Conservation (phyloP, 2,329 filamentous ascomycete genomes). For the Penicillium sclerotiorum region DNA sequence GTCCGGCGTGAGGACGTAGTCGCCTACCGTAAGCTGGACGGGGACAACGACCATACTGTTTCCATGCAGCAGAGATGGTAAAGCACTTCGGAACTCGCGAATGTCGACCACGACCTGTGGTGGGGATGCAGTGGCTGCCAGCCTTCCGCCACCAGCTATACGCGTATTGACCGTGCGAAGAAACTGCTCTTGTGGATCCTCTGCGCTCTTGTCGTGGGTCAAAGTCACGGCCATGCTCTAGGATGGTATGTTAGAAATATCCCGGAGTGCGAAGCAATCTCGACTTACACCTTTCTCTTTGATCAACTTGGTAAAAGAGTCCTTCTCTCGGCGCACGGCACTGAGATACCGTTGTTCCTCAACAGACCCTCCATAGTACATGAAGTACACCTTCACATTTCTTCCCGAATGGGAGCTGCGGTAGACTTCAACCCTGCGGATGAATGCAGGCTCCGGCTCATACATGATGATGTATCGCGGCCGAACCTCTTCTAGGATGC, state of each 20-base stretch:
- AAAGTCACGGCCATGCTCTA: slow-evolving; percentile 84
- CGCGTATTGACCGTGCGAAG: slow-evolving; percentile 94
- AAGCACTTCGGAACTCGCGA: slow-evolving; percentile 89
- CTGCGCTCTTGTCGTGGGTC: slow-evolving; percentile 69
- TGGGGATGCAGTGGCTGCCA: slow-evolving; percentile 80
- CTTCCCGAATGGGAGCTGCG: slow-evolving; percentile 88
- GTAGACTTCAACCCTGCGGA: slow-evolving; percentile 92
- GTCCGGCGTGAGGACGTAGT: slow-evolving; percentile 88
- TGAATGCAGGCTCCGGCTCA: slow-evolving; percentile 92
- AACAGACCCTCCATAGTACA: slow-evolving; percentile 93
- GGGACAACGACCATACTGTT: slow-evolving; percentile 86
- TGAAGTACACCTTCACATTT: slow-evolving; percentile 90
- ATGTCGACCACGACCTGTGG: slow-evolving; percentile 94
- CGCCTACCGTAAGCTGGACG: slow-evolving; percentile 93
- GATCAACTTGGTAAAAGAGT: slow-evolving; percentile 92
- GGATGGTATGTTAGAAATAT: slow-evolving; percentile 10
- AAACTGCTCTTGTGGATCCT: slow-evolving; percentile 88
- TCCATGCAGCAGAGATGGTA: slow-evolving; percentile 88
- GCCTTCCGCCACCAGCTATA: slow-evolving; percentile 87
- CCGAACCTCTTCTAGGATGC: slow-evolving; percentile 90
- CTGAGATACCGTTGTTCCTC: slow-evolving; percentile 94
- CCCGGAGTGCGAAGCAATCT: too few relatives aligned
- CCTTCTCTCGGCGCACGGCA: slow-evolving; percentile 89
- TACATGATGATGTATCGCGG: slow-evolving; percentile 99
- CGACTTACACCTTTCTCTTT: slow-evolving; percentile 75